phyloP scores from a whole-genome alignment of 139 green algal species.

The Chlamydomonas incerta region DNA sequence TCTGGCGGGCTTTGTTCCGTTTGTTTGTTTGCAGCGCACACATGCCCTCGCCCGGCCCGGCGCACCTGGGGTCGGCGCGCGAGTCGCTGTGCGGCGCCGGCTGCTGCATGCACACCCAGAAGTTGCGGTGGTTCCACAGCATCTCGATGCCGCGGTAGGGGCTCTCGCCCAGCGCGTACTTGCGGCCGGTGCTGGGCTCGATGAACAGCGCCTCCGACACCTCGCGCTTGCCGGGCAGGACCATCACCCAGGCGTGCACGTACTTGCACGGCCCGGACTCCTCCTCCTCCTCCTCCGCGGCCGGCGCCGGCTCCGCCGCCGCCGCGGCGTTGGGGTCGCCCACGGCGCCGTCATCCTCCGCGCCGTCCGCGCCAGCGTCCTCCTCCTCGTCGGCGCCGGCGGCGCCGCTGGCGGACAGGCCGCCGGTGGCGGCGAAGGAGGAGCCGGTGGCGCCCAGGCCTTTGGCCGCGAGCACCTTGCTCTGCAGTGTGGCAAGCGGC shows the following conservation, averaged over 20 bases:
- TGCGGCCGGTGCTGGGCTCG: slow-evolving; percentile 72
- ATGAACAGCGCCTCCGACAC: slow-evolving; percentile 75
- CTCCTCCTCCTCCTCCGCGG: slow-evolving; percentile 20
- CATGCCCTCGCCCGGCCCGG: too few species aligned
- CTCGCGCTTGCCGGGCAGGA: slow-evolving; percentile 77
- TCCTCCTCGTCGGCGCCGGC: background rate
- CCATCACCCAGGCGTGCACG: slow-evolving; percentile 87
- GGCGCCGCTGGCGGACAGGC: background rate
- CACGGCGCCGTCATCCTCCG: background rate
- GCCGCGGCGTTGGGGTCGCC: slow-evolving; percentile 5
- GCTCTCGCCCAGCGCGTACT: slow-evolving; percentile 58
- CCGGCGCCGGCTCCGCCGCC: background rate
- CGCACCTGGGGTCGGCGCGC: slow-evolving; percentile 49
- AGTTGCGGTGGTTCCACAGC: slow-evolving; percentile 79
- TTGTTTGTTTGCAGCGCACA: too few species aligned
- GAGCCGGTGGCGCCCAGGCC: background rate
- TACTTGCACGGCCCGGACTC: slow-evolving; percentile 44
- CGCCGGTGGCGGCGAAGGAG: background rate
- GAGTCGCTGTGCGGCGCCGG: slow-evolving; percentile 79
- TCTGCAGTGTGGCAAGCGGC: slow-evolving; percentile 37
- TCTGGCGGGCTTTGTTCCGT: too few species aligned
- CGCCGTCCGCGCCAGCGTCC: background rate
- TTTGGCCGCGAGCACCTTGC: slow-evolving; percentile 25
- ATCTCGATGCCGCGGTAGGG: slow-evolving; percentile 85
- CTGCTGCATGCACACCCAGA: slow-evolving; percentile 79